Evolutionary conservation across 1,139 yeast species (phyloP).

Genomic region (Meyerozyma sp.): DNA sequence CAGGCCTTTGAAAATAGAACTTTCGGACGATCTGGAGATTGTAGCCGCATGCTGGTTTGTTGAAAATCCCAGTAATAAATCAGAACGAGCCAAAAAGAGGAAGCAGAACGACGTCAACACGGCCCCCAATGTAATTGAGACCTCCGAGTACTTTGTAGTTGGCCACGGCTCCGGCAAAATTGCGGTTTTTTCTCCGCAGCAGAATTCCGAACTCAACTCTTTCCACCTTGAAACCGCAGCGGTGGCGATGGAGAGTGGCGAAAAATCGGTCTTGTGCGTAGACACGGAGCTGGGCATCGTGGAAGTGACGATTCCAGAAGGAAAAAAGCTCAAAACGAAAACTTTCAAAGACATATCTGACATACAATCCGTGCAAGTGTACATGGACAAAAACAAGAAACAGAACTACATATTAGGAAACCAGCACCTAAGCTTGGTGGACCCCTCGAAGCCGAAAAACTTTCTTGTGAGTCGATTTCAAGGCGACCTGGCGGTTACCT

Average conservation of each 20-base stretch:
- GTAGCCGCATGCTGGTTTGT: neutral
- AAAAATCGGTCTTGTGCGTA: neutral
- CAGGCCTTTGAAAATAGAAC: slow-evolving; percentile 9
- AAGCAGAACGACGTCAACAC: neutral
- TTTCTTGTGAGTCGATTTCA: slow-evolving; percentile 4
- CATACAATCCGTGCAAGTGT: slow-evolving; percentile 5
- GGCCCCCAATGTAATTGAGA: neutral
- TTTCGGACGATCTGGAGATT: slow-evolving; percentile 2
- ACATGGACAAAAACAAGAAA: neutral
- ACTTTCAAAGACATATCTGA: slow-evolving; percentile 10
- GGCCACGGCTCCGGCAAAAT: neutral
- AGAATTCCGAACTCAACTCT: neutral
- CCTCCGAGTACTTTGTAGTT: neutral
- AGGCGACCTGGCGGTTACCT: neutral
- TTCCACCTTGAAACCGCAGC: neutral
- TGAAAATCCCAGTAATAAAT: neutral
- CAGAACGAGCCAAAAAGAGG: neutral
- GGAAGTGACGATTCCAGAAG: slow-evolving; percentile 14
- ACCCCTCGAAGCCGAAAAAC: slow-evolving; percentile 10
- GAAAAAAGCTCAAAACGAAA: slow-evolving; percentile 13
- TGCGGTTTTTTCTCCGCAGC: neutral
- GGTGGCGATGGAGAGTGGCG: neutral
- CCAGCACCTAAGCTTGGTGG: slow-evolving; percentile 7
- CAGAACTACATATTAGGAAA: slow-evolving; percentile 5
- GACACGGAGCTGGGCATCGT: slow-evolving; percentile 6